These are phyloP conservation scores for Scytalidium lignicola DNA, from an alignment of 2,329 filamentous ascomycete species.

Conservation along the genomic window DNA sequence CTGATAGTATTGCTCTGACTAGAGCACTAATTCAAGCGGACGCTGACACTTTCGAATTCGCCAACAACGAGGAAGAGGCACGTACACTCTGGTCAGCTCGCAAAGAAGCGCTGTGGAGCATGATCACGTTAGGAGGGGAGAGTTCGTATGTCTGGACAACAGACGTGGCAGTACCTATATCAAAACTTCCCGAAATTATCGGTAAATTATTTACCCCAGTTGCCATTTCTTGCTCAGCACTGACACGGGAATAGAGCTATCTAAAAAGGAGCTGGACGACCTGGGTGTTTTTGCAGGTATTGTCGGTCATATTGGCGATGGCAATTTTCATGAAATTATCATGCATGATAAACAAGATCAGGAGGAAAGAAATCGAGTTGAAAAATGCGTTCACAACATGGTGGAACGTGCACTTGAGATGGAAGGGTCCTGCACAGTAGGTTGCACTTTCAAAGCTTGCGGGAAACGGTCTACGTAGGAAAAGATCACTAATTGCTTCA, in stretches of 20 bases:
- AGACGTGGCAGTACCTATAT: slow-evolving; percentile 77
- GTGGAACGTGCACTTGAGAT: slow-evolving; percentile 80
- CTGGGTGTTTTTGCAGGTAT: slow-evolving; percentile 80
- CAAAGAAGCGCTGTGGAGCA: slow-evolving; percentile 76
- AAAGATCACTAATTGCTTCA: too few relatives aligned
- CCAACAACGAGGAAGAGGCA: slow-evolving; percentile 62
- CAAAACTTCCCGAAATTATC: slow-evolving; percentile 64
- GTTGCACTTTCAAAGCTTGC: too few relatives aligned
- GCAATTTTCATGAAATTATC: slow-evolving; percentile 85
- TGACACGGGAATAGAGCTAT: too few relatives aligned
- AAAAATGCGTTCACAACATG: slow-evolving; percentile 79
- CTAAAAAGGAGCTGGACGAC: slow-evolving; percentile 82
- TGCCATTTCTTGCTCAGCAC: too few relatives aligned
- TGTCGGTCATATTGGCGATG: slow-evolving; percentile 84
- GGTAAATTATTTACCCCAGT: too few relatives aligned
- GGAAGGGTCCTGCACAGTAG: slow-evolving; percentile 90
- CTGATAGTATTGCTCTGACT: slow-evolving; percentile 68
- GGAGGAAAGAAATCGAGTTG: slow-evolving; percentile 75
- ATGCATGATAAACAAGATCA: slow-evolving; percentile 77
- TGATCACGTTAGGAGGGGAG: slow-evolving; percentile 61
- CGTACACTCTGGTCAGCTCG: slow-evolving; percentile 72
- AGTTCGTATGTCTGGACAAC: slow-evolving; percentile 70
- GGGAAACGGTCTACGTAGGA: too few relatives aligned
- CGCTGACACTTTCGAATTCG: slow-evolving; percentile 68
- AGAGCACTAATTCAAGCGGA: slow-evolving; percentile 62